A percentile compares a stretch with the other conserved stretches of the same genome.
Evolutionary conservation across 2,329 filamentous ascomycete species (phyloP).

Genomic region (Graphiopsis chlorocephala): DNA sequence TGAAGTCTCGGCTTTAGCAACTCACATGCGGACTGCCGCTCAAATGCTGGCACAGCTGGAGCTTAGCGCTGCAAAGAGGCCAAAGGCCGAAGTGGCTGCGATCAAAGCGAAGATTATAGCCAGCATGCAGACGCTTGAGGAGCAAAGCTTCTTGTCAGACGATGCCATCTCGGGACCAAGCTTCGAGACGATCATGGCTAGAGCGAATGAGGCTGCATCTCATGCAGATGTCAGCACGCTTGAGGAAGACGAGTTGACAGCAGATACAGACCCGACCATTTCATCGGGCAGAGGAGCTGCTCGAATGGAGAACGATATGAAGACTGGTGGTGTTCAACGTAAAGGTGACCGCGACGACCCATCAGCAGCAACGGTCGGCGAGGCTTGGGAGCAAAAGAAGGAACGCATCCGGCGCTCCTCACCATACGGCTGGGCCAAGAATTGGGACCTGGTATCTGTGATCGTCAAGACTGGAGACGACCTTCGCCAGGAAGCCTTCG

Average conservation of each 20-base stretch:
- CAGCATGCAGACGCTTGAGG: conserved; percentile 83
- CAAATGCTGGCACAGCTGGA: conserved; percentile 85
- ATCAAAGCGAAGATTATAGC: conserved; percentile 85
- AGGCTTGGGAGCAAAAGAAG: conserved; percentile 81
- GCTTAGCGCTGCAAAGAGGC: conserved; percentile 74
- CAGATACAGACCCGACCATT: conserved; percentile 41
- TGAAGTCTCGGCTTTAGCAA: conserved; percentile 78
- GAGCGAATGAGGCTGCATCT: conserved; percentile 56
- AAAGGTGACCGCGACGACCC: conserved; percentile 82
- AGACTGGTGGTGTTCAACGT: conserved; percentile 77
- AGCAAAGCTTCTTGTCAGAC: conserved; percentile 77
- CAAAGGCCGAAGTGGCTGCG: conserved; percentile 75
- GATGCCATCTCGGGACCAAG: conserved; percentile 66
- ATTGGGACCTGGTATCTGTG: conserved; percentile 82
- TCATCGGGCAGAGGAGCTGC: conserved; percentile 73
- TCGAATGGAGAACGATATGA: conserved; percentile 86
- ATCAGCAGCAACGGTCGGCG: conserved; percentile 80
- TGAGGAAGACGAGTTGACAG: conserved; percentile 48
- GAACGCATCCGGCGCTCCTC: conserved; percentile 80
- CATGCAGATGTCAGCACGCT: conserved; percentile 52
- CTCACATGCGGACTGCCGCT: conserved; percentile 82
- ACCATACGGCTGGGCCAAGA: conserved; percentile 85
- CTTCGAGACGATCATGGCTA: conserved; percentile 79
- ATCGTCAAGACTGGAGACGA: conserved; percentile 86
- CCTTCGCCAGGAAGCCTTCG: conserved; percentile 80